Base-by-base conservation (phyloP, 768 basidiomycete genomes). In the Trametes punicea region DNA sequence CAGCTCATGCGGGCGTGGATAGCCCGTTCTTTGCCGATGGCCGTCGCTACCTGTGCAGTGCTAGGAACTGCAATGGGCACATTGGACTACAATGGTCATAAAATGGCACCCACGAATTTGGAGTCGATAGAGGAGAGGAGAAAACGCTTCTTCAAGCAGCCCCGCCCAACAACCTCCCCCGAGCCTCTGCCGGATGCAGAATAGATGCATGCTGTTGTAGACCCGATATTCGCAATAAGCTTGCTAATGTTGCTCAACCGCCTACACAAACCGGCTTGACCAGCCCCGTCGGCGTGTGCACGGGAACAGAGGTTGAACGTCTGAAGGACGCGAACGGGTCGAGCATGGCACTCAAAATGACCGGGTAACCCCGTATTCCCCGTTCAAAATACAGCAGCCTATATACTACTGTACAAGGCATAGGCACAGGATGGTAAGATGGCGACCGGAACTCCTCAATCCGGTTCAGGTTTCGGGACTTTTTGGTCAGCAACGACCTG, bases 11-110 rank as follows among this genome's bases (percentile, higher is more conserved):
- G 29, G 20, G 36, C 20, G 34, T 25, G 25, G 6, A 52, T 61
- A 95, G 93, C 83, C 50, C 87, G 89, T 57, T 97, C 93, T 29
- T 64, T 96, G 62, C 93, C 93, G 6, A 75, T 87, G 67, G 93
- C 89, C 27, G 64, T 93, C 16, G 89, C 84, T 20, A 84, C 87
- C 29, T 95, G 93, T 68, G 85, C 79, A 1, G 75, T 87, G 46
- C 75, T 95, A 54, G 93, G 90, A 47, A 85, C 85, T 11, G 78
- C 85, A 6, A 82, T 93, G 69, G 95, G 92, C 15, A 81, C 83
- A 36, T 90, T 87, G 67, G 88, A 93, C 64, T 88, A 87, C 61
- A 81, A 87, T 21, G 90, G 93, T 50, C 76, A 83, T 63, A 68
- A 63, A 38, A 71, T 87, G 55, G 66, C 72, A 10, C 82, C 83